Evolutionary conservation across 2,329 filamentous ascomycete genomes (phyloP).

Genomic region (Colletotrichum acutatum): DNA sequence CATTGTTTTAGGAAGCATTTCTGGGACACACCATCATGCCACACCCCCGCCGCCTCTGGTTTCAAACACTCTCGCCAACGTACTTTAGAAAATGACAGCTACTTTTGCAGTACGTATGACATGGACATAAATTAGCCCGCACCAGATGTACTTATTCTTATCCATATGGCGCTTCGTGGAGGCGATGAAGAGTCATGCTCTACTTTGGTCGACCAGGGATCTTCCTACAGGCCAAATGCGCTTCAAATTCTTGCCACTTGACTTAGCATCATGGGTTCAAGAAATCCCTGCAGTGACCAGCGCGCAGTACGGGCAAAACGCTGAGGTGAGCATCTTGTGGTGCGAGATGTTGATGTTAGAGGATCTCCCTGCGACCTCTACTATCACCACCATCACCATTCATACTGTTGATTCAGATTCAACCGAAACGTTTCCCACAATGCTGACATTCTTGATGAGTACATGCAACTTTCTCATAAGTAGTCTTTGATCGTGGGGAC

Average conservation of each 20-base stretch:
- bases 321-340: too few species aligned
- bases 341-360: too few species aligned
- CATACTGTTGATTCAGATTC: too few species aligned
- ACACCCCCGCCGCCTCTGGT: not conserved
- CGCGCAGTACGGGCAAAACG: too few species aligned
- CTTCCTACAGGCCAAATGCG: too few species aligned
- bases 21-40: not conserved
- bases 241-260: not conserved
- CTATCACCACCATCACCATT: too few species aligned
- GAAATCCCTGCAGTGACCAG: too few species aligned
- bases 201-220: not conserved
- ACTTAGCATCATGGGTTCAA: too few species aligned
- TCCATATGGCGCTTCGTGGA: not conserved
- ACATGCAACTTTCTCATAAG: fast-evolving
- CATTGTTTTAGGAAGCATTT: not conserved
- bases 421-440: fast-evolving
- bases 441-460: fast-evolving
- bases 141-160: not conserved
- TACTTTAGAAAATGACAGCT: fast-evolving
- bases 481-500: too few species aligned
- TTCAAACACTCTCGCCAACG: not conserved
- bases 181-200: not conserved
- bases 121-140: not conserved
- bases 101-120: not conserved
- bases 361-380: too few species aligned